Conservation (phyloP, 2,329 filamentous ascomycete species). For the Aaosphaeria arxii region DNA sequence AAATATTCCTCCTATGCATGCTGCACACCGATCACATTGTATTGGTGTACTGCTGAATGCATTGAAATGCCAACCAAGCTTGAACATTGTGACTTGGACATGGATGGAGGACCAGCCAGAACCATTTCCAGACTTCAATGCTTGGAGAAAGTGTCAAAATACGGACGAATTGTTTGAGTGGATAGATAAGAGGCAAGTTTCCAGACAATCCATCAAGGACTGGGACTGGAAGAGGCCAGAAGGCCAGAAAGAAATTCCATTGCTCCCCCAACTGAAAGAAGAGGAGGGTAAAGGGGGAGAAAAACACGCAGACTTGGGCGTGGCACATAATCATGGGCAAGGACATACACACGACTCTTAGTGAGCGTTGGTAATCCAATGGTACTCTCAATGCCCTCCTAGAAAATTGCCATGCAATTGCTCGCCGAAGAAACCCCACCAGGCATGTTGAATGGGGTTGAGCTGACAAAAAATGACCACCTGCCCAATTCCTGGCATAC, state of each 20-base stretch:
- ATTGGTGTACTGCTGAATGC: background rate
- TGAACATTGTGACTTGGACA: background rate
- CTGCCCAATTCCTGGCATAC: background rate
- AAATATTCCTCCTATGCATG: background rate
- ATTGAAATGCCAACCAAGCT: background rate
- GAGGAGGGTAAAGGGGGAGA: background rate
- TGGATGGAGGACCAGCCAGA: conserved; percentile 1
- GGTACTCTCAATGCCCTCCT: background rate
- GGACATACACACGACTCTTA: too few relatives aligned
- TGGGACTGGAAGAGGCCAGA: background rate
- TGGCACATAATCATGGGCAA: too few relatives aligned
- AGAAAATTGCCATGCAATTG: background rate
- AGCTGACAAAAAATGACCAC: background rate
- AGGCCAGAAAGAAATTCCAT: background rate
- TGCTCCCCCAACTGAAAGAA: background rate
- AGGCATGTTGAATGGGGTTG: background rate
- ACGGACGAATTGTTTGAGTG: background rate
- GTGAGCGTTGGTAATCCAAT: background rate
- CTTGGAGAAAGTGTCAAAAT: background rate
- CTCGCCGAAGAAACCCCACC: background rate
- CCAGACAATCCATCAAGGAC: background rate
- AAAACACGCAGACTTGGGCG: too few relatives aligned
- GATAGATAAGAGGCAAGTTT: background rate
- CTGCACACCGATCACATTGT: background rate
- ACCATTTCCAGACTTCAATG: conserved; percentile 1